phyloP scores from a whole-genome alignment of 2,329 filamentous ascomycete species.

The Colletotrichum siamense region DNA sequence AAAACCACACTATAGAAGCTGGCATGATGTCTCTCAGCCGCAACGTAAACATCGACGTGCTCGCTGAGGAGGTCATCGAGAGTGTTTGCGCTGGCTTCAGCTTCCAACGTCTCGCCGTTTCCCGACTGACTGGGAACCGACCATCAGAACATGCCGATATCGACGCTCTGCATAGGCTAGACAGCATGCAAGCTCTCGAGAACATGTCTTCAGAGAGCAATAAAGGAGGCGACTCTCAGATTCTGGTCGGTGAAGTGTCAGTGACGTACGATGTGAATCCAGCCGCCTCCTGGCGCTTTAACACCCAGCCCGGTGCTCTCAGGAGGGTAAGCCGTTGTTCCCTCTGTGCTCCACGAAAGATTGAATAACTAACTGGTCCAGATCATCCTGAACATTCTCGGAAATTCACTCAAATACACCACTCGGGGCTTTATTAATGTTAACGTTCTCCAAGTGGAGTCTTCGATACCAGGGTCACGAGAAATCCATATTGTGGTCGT shows the following conservation, averaged over 20 bases:
- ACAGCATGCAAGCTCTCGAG: slow-evolving; percentile 23
- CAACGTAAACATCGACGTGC: slow-evolving; percentile 33
- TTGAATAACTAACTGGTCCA: slow-evolving; percentile 28
- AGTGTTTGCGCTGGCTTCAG: slow-evolving; percentile 40
- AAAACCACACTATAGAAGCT: slow-evolving; percentile 2
- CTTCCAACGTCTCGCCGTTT: slow-evolving; percentile 30
- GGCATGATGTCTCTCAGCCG: slow-evolving; percentile 27
- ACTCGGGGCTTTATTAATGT: slow-evolving; percentile 34
- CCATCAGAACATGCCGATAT: slow-evolving; percentile 3
- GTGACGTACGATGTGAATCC: slow-evolving; percentile 57
- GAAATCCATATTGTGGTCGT: slow-evolving; percentile 51
- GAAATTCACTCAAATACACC: slow-evolving; percentile 69
- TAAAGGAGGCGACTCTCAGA: not conserved
- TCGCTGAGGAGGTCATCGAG: slow-evolving; percentile 44
- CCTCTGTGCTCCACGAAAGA: rapidly evolving
- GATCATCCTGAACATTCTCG: slow-evolving; percentile 68
- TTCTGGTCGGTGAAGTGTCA: slow-evolving; percentile 32
- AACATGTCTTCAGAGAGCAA: slow-evolving; percentile 8
- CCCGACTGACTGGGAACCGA: not conserved
- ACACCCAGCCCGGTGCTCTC: slow-evolving; percentile 56
- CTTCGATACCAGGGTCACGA: not conserved
- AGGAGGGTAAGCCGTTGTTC: not conserved
- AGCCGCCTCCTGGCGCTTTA: slow-evolving; percentile 55
- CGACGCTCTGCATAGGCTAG: slow-evolving; percentile 7
- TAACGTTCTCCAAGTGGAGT: slow-evolving; percentile 26